phyloP scores from a whole-genome alignment of 768 basidiomycete species.

The Pholiota molesta region DNA sequence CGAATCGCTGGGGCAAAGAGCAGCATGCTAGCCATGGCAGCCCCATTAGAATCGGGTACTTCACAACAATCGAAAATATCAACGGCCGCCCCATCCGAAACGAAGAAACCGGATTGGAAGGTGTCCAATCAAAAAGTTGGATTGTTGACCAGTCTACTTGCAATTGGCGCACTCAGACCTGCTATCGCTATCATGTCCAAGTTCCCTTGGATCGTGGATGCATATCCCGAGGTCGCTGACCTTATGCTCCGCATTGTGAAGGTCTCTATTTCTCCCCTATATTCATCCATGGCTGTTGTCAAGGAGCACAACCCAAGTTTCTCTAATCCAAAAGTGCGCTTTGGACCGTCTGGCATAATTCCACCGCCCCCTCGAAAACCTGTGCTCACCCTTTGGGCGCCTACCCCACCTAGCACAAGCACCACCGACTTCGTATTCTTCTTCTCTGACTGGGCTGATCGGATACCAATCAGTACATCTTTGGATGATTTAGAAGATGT shows the following conservation, averaged over 20 bases:
- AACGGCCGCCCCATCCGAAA: constrained; percentile 39
- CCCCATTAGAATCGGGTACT: constrained; percentile 65
- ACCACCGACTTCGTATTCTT: constrained; percentile 87
- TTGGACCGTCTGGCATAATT: constrained; percentile 57
- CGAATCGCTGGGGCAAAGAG: constrained; percentile 69
- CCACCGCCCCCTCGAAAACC: constrained; percentile 60
- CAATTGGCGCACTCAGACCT: constrained; percentile 82
- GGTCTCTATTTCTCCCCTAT: constrained; percentile 70
- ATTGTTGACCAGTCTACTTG: constrained; percentile 77
- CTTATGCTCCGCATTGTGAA: constrained; percentile 78
- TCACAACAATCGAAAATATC: constrained; percentile 42
- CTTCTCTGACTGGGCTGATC: constrained; percentile 81
- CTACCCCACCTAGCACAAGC: constrained; percentile 78
- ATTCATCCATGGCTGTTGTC: constrained; percentile 51
- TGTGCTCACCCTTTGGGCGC: constrained; percentile 74
- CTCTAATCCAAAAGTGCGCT: constrained; percentile 63
- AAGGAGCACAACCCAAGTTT: constrained; percentile 69
- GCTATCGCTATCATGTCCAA: constrained; percentile 78
- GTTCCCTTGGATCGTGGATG: constrained; percentile 85
- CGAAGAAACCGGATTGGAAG: constrained; percentile 46
- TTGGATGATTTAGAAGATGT: constrained; percentile 75
- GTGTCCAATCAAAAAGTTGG: constrained; percentile 79
- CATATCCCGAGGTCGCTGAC: constrained; percentile 84
- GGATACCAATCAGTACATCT: constrained; percentile 64
- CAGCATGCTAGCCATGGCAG: constrained; percentile 85